Conservation (phyloP, 2,329 filamentous ascomycete genomes). For the Westerdykella aurantiaca region DNA sequence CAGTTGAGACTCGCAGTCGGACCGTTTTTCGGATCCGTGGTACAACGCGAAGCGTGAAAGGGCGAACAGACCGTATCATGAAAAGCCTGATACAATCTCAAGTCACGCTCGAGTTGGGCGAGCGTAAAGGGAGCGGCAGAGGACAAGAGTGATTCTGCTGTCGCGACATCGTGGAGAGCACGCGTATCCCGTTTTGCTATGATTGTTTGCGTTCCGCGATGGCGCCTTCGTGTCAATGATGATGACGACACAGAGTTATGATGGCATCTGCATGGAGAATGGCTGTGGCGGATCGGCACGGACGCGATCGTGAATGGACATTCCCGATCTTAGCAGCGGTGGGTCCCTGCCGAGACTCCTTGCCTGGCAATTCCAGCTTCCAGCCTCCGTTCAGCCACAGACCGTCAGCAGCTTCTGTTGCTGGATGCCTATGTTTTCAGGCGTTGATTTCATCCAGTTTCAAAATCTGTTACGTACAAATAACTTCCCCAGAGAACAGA, state of each 20-base stretch:
- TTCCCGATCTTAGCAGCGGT: background rate
- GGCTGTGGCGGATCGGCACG: background rate
- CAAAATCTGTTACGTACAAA: background rate
- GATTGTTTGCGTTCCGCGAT: background rate
- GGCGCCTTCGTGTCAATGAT: background rate
- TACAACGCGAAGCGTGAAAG: slow-evolving; percentile 13
- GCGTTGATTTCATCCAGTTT: background rate
- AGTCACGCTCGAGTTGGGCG: background rate
- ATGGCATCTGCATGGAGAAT: background rate
- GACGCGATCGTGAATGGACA: background rate
- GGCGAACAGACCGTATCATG: slow-evolving; percentile 25
- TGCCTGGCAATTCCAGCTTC: background rate
- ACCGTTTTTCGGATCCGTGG: slow-evolving; percentile 6
- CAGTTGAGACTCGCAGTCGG: slow-evolving; percentile 6
- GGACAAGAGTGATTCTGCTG: background rate
- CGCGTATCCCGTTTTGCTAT: background rate
- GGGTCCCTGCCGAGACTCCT: background rate
- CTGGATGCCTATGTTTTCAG: background rate
- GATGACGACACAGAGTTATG: background rate
- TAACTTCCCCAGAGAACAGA: background rate
- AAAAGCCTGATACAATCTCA: slow-evolving; percentile 10
- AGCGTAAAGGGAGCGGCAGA: background rate
- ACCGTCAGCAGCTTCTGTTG: background rate
- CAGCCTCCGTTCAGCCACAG: background rate
- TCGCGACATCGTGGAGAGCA: background rate